Conservation (phyloP, 2,329 filamentous ascomycete species). For the Dothidotthia symphoricarpi region DNA sequence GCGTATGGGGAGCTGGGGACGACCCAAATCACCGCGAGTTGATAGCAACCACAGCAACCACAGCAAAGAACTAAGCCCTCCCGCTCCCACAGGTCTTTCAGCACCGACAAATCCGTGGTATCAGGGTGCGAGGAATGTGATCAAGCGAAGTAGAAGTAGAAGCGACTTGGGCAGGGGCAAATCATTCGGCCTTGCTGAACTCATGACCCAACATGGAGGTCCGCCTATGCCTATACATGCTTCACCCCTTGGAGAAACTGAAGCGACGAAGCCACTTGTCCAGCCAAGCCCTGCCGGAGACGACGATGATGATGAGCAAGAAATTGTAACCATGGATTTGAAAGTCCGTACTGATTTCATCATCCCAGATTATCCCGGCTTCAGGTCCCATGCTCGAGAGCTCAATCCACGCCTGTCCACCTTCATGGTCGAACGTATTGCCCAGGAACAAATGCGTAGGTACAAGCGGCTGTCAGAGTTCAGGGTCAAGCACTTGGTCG, state of each 20-base stretch:
- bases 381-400: constrained; percentile 68
- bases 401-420: constrained; percentile 71
- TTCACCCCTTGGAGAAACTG: constrained; percentile 45
- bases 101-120: constrained; percentile 38
- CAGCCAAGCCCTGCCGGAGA: constrained; percentile 39
- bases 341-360: constrained; percentile 65
- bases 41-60: constrained; percentile 41
- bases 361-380: constrained; percentile 71
- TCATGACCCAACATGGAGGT: constrained; percentile 59
- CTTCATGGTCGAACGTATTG: constrained; percentile 75
- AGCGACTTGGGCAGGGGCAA: constrained; percentile 54
- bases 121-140: constrained; percentile 42
- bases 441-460: constrained; percentile 73
- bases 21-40: constrained; percentile 43
- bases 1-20: constrained; percentile 44
- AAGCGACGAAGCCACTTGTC: constrained; percentile 34
- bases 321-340: constrained; percentile 61
- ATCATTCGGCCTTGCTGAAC: constrained; percentile 50
- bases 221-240: constrained; percentile 58
- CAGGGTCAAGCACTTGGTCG: constrained; percentile 67
- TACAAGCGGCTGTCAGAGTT: constrained; percentile 74
- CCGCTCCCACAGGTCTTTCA: constrained; percentile 43
- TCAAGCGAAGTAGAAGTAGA: constrained; percentile 55
- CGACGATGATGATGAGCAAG: constrained; percentile 48
- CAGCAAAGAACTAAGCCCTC: constrained; percentile 57